These are phyloP conservation scores for Protomyces pachydermus DNA, from an alignment of 1,139 yeast species.

Conservation along the genomic window DNA sequence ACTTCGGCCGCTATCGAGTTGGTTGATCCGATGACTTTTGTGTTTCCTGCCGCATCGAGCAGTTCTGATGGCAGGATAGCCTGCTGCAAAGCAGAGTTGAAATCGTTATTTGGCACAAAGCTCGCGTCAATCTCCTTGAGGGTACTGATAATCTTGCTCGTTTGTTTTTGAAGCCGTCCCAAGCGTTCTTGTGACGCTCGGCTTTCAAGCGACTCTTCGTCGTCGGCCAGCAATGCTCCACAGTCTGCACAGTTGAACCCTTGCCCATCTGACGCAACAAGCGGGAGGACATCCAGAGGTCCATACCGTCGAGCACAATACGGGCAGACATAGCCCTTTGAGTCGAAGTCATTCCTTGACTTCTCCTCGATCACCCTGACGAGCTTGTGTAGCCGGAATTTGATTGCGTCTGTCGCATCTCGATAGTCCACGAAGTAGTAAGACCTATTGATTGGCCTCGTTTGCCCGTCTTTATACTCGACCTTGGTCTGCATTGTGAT, in stretches of 20 bases:
- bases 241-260: conserved; percentile 84
- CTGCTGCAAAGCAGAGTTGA: conserved; percentile 42
- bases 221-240: conserved; percentile 69
- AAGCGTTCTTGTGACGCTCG: conserved; percentile 74
- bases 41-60: conserved; percentile 40
- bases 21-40: conserved; percentile 32
- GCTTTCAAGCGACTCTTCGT: conserved; percentile 80
- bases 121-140: conserved; percentile 82
- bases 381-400: conserved; percentile 90
- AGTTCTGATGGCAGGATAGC: conserved; percentile 37
- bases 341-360: conserved; percentile 71
- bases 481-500: conserved; percentile 38
- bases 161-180: conserved; percentile 78
- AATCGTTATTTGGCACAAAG: conserved; percentile 59
- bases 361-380: conserved; percentile 76
- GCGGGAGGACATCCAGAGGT: conserved; percentile 80
- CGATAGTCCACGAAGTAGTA: conserved; percentile 85
- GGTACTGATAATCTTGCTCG: conserved; percentile 80
- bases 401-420: conserved; percentile 89
- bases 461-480: conserved; percentile 72
- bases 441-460: conserved; percentile 64
- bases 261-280: conserved; percentile 71
- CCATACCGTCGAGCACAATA: conserved; percentile 74
- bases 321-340: conserved; percentile 91
- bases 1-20: conserved; percentile 35